phyloP scores from a whole-genome alignment of 805 yeast genomes.

The Saccharomyces kudriavzevii region DNA sequence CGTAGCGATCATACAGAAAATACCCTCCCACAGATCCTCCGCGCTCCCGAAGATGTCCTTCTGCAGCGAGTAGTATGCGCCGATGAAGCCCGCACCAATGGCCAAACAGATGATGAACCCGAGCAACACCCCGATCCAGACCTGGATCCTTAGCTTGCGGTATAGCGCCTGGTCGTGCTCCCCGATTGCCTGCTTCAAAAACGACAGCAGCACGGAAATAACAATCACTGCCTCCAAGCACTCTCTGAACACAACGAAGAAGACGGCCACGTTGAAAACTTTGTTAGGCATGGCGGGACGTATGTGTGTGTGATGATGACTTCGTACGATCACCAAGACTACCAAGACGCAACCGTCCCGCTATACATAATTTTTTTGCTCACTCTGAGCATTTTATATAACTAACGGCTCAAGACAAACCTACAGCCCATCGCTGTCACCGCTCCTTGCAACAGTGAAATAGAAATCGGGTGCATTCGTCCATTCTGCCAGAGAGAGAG shows the following conservation, averaged over 20 bases:
- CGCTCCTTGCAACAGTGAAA: not conserved
- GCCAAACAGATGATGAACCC: constrained; percentile 76
- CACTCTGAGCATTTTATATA: not conserved
- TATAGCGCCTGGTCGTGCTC: constrained; percentile 44
- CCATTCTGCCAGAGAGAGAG: not conserved
- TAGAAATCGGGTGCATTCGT: not conserved
- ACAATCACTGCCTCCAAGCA: constrained; percentile 86
- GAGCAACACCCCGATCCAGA: constrained; percentile 70
- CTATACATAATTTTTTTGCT: not conserved
- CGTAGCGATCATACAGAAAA: constrained; percentile 84
- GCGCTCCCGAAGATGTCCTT: constrained; percentile 78
- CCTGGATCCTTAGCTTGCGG: constrained; percentile 62
- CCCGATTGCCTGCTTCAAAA: constrained; percentile 80
- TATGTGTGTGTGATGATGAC: not conserved
- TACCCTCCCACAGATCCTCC: constrained; percentile 97
- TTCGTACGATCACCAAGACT: not conserved
- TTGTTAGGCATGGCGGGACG: constrained; percentile 19
- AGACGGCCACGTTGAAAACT: constrained; percentile 48
- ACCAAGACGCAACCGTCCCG: not conserved
- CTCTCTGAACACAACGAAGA: constrained; percentile 90
- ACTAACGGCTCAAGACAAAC: not conserved
- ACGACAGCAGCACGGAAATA: constrained; percentile 84
- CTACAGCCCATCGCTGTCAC: not conserved
- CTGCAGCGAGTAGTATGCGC: constrained; percentile 76
- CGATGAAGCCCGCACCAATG: constrained; percentile 90